Percentiles rank a stretch among this genome's conserved stretches.
phyloP scores from a whole-genome alignment of 2,329 filamentous ascomycete species.

The Pestalotiopsis sp. region DNA sequence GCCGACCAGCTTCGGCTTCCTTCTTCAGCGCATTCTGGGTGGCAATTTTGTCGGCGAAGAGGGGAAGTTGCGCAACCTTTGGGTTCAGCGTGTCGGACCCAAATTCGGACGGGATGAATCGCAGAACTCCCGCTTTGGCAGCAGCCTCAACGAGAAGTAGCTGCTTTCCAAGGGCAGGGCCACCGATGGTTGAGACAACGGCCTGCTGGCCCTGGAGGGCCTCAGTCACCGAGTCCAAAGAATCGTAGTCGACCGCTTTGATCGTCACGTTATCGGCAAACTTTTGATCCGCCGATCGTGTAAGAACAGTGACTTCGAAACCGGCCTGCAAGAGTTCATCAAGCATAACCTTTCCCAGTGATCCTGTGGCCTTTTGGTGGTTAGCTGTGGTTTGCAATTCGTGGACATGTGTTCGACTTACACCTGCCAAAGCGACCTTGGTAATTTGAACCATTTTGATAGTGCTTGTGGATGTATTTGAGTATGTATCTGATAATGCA shows the following conservation, averaged over 20 bases:
- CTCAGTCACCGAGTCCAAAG: constrained; percentile 20
- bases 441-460: not conserved
- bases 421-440: not conserved
- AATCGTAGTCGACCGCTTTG: constrained; percentile 8
- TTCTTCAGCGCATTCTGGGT: constrained; percentile 42
- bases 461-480: not conserved
- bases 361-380: not conserved
- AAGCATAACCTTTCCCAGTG: not conserved
- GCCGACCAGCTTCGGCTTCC: constrained; percentile 37
- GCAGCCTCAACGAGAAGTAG: constrained; percentile 57
- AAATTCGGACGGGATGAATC: constrained; percentile 66
- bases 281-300: not conserved
- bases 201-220: constrained; percentile 62
- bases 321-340: not conserved
- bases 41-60: constrained; percentile 54
- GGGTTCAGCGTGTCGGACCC: constrained; percentile 20
- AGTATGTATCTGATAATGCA: not conserved
- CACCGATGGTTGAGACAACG: constrained; percentile 51
- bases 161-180: constrained; percentile 39
- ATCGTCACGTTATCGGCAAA: not conserved
- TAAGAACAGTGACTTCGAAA: not conserved
- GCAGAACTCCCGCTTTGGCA: constrained; percentile 58
- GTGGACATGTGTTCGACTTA: not conserved
- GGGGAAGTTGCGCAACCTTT: constrained; percentile 43
- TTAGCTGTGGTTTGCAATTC: not conserved